Evolutionary conservation across 805 yeast genomes (phyloP).

Genomic region (Sugiyamaella lignohabitans): DNA sequence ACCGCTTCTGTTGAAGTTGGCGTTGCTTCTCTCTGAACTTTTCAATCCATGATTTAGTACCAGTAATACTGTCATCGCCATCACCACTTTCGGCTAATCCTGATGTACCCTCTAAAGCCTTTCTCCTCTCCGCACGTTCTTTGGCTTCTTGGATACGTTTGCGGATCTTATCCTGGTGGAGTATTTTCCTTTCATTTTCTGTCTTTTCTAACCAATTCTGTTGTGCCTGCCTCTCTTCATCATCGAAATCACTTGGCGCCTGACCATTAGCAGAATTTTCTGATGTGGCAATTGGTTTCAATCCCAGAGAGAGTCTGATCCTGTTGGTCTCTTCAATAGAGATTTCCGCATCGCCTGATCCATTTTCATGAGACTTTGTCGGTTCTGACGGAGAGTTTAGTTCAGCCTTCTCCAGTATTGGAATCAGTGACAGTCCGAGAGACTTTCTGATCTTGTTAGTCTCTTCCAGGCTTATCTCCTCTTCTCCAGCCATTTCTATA

Average conservation of each 20-base stretch:
- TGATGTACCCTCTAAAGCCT: slow-evolving; percentile 24
- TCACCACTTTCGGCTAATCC: slow-evolving; percentile 25
- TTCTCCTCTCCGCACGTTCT: slow-evolving; percentile 20
- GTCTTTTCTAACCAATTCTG: slow-evolving; percentile 30
- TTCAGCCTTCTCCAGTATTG: slow-evolving; percentile 9
- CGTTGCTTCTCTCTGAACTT: slow-evolving; percentile 28
- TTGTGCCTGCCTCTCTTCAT: slow-evolving; percentile 35
- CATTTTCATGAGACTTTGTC: background rate
- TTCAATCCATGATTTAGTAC: slow-evolving; percentile 40
- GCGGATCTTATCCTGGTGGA: slow-evolving; percentile 21
- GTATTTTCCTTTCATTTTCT: slow-evolving; percentile 31
- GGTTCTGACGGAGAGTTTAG: background rate
- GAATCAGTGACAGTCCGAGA: slow-evolving; percentile 50
- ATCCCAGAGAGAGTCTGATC: slow-evolving; percentile 45
- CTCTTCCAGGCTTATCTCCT: slow-evolving; percentile 41
- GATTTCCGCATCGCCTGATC: slow-evolving; percentile 12
- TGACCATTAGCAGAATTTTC: slow-evolving; percentile 1
- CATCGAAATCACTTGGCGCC: background rate
- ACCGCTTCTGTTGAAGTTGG: slow-evolving; percentile 11
- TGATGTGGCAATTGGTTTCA: slow-evolving; percentile 40
- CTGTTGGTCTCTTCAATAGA: slow-evolving; percentile 52
- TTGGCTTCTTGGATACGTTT: slow-evolving; percentile 22
- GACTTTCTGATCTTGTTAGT: slow-evolving; percentile 48
- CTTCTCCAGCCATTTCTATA: slow-evolving; percentile 7
- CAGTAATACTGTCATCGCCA: slow-evolving; percentile 29